Evolutionary conservation across 2,329 filamentous ascomycete species (phyloP).

Genomic region (Penicillium sp.): DNA sequence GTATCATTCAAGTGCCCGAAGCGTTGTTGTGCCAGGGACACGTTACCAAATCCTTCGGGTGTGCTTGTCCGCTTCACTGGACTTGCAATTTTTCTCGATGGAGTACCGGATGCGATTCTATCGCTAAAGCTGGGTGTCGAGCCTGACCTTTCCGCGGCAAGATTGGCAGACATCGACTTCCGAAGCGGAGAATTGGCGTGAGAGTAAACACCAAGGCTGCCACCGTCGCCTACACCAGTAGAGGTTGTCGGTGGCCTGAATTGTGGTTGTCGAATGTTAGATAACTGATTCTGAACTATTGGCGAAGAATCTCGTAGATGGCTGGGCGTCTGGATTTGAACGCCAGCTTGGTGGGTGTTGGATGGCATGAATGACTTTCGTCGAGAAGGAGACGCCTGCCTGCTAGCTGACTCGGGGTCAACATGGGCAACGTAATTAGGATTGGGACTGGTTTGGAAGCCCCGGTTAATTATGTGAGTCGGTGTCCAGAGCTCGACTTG

Average conservation of each 20-base stretch:
- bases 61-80: slow-evolving; percentile 11
- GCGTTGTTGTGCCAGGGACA: not conserved
- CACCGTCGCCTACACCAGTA: slow-evolving; percentile 57
- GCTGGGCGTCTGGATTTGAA: slow-evolving; percentile 38
- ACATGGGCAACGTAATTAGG: slow-evolving; percentile 71
- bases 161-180: slow-evolving; percentile 65
- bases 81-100: slow-evolving; percentile 30
- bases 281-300: slow-evolving; percentile 34
- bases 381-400: slow-evolving; percentile 18
- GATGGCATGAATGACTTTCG: slow-evolving; percentile 14
- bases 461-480: slow-evolving; percentile 63
- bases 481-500: slow-evolving; percentile 62
- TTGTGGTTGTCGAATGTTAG: slow-evolving; percentile 51
- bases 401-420: slow-evolving; percentile 59
- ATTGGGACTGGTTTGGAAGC: slow-evolving; percentile 79
- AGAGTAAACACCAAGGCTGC: slow-evolving; percentile 73
- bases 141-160: slow-evolving; percentile 29
- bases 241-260: slow-evolving; percentile 39
- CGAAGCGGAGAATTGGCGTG: slow-evolving; percentile 80
- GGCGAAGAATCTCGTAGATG: slow-evolving; percentile 48
- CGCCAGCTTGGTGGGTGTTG: slow-evolving; percentile 23
- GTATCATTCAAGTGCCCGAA: slow-evolving; percentile 7
- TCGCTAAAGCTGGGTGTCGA: slow-evolving; percentile 38
- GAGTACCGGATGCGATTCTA: slow-evolving; percentile 33
- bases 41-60: slow-evolving; percentile 4